Conservation (phyloP, 495 filamentous ascomycete species). For the Daldinia concentrica region DNA sequence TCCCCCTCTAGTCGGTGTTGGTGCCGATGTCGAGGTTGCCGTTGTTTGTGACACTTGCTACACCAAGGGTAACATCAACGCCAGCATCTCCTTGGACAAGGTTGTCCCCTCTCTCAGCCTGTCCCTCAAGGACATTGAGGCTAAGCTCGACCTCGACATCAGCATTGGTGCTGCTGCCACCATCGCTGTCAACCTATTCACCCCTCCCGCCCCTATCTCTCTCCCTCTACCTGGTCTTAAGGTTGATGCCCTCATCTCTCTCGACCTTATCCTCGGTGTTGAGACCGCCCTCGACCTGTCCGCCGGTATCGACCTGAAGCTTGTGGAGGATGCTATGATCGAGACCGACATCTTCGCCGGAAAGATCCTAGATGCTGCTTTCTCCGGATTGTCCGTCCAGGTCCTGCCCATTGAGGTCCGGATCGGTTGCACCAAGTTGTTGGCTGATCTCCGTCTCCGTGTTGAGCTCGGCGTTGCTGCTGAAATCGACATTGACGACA, state of each 20-base stretch:
- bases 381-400: constrained; percentile 45
- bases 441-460: constrained; percentile 47
- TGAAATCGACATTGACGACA: constrained; percentile 39
- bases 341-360: constrained; percentile 52
- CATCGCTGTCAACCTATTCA: constrained; percentile 51
- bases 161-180: constrained; percentile 47
- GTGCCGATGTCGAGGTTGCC: constrained; percentile 39
- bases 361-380: constrained; percentile 49
- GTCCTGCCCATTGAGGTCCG: constrained; percentile 46
- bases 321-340: constrained; percentile 51
- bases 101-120: constrained; percentile 47
- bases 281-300: constrained; percentile 52
- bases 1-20: constrained; percentile 32
- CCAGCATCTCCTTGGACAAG: constrained; percentile 46
- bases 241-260: constrained; percentile 50
- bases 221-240: constrained; percentile 49
- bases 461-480: constrained; percentile 44
- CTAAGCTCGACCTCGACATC: constrained; percentile 49
- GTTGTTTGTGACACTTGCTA: constrained; percentile 49
- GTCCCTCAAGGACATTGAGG: constrained; percentile 47
- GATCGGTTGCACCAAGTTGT: constrained; percentile 46
- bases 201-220: constrained; percentile 41
- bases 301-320: constrained; percentile 53
- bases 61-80: constrained; percentile 49
- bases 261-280: constrained; percentile 54